Base-by-base conservation (phyloP, 768 basidiomycete genomes). In the Boletus rubropictus region DNA sequence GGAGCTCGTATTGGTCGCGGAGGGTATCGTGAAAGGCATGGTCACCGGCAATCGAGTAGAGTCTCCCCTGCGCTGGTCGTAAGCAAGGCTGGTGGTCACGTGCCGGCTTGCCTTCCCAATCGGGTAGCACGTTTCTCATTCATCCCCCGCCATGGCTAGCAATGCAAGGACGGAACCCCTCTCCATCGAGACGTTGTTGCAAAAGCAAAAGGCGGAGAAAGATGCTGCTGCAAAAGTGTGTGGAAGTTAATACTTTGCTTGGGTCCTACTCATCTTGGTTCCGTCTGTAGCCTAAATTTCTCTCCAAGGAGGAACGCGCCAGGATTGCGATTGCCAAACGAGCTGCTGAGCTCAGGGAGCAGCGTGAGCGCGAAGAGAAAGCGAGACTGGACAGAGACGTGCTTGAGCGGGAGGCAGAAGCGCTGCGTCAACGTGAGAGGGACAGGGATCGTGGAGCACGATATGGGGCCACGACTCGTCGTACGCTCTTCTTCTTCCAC, bases 271-370 rank as follows among this genome's bases (percentile, higher is more conserved):
- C 40, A 52, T 41, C 37, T 31, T 31, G 11, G 24, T 25, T 40
- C 14, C 10, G 39, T 51, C 24, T 42, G 25, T 67, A 97, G 93
- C 95, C 95, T 29, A 95, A 82, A 67, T 98, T 98, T 72, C 74
- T 98, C 12, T 81, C 89, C 3, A 98, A 89, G 68, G 89, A 93
- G 54, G 89, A 96, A 59, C 81, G 95, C 40, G 90, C 89, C 15
- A 81, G 81, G 60, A 69, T 96, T 29, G 95, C 95, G 3, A 87
- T 97, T 50, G 82, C 84, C 14, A 88, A 89, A 57, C 84, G 95
- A 12, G 78, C 83, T 17, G 78, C 86, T 49, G 94, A 97, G 62
- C 85, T 97, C 33, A 77, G 72, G 42, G 81, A 81, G 36, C 78
- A 89, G 59, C 82, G 75, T 50, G 81, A 79, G 45, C 77, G 72